phyloP scores from a whole-genome alignment of 495 filamentous ascomycete genomes.

The Podospora tetraspora region DNA sequence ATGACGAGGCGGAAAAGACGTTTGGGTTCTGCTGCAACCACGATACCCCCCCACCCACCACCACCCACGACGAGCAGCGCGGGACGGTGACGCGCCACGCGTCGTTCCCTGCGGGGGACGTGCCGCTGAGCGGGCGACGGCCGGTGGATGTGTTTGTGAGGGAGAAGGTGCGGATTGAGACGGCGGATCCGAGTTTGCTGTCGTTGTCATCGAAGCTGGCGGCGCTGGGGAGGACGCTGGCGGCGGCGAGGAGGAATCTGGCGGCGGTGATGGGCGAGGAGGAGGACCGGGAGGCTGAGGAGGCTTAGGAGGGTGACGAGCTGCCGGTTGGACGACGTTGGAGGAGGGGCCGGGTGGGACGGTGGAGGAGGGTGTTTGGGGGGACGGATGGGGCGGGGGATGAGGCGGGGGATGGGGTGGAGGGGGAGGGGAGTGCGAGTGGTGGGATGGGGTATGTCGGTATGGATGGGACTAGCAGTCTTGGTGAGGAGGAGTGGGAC shows the following conservation, averaged over 20 bases:
- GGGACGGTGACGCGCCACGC: constrained; percentile 5
- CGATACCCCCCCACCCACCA: not conserved
- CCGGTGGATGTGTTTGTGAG: constrained; percentile 67
- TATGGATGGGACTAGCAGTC: not conserved
- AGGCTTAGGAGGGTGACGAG: constrained; percentile 4
- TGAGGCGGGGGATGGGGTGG: not conserved
- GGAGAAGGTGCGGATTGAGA: constrained; percentile 88
- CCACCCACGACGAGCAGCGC: constrained; percentile 6
- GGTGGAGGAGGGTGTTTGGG: not conserved
- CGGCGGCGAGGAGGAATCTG: constrained; percentile 62
- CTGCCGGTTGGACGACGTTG: not conserved
- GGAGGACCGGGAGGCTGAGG: constrained; percentile 17
- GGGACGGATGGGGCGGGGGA: not conserved
- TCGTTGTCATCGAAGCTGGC: constrained; percentile 82
- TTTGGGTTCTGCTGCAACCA: constrained; percentile 44
- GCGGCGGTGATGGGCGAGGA: constrained; percentile 73
- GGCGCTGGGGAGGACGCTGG: constrained; percentile 69
- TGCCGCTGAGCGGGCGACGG: not conserved
- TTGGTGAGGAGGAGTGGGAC: not conserved
- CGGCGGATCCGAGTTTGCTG: constrained; percentile 83
- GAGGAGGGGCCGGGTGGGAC: not conserved
- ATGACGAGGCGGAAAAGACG: constrained; percentile 74
- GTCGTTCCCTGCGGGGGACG: not conserved
- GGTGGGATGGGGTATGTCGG: not conserved
- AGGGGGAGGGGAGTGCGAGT: not conserved